Evolutionary conservation across 371 early-diverging fungal species (phyloP).

Genomic region (Choanephora cucurbitarum): DNA sequence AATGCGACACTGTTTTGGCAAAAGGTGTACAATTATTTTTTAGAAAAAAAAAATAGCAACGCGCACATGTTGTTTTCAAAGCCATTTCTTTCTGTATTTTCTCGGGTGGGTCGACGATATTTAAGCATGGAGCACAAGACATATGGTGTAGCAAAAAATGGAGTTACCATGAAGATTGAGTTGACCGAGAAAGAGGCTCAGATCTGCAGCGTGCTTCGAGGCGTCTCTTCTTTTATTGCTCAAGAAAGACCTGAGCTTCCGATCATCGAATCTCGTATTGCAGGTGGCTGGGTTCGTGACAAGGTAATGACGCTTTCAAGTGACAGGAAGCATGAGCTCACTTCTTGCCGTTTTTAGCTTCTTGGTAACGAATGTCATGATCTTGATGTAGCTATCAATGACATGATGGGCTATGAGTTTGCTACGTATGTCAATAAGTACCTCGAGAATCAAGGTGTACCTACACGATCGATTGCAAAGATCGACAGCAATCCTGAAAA

Average conservation of each 20-base stretch:
- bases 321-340: no score
- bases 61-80: conserved; percentile 10
- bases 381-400: conserved; percentile 96
- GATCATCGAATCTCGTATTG: conserved; percentile 81
- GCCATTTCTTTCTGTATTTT: background rate
- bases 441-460: conserved; percentile 54
- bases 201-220: conserved; percentile 64
- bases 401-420: conserved; percentile 95
- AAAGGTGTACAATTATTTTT: background rate
- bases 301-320: conserved; percentile 60
- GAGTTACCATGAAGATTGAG: conserved; percentile 39
- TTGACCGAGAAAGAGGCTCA: conserved; percentile 59
- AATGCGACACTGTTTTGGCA: no score
- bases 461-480: conserved; percentile 68
- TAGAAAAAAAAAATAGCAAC: background rate
- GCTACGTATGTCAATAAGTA: conserved; percentile 77
- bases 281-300: conserved; percentile 99
- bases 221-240: conserved; percentile 60
- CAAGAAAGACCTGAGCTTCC: conserved; percentile 51
- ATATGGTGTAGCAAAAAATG: conserved; percentile 45
- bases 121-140: conserved; percentile 11
- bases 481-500: conserved; percentile 96
- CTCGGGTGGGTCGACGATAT: background rate
- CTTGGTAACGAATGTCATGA: conserved; percentile 91
- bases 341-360: conserved; percentile 52